Evolutionary conservation across 2,329 filamentous ascomycete species (phyloP).

Genomic region (Fusarium sp.): DNA sequence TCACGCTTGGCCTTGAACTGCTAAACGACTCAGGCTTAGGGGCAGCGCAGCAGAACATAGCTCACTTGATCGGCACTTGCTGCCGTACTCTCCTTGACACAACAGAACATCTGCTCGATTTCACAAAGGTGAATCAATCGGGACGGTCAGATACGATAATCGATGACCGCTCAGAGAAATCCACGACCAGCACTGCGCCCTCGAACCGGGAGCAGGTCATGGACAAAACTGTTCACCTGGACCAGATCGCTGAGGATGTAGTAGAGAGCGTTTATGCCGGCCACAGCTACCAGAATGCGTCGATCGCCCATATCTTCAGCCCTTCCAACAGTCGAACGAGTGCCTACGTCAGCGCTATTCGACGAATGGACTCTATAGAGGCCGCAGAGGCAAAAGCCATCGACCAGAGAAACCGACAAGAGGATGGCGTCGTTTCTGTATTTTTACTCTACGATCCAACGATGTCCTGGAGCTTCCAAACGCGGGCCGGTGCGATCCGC

Average conservation of each 20-base stretch:
- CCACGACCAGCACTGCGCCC: too few species aligned
- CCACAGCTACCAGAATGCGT: background rate
- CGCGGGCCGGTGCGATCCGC: conserved; percentile 58
- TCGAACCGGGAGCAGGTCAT: background rate
- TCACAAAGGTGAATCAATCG: background rate
- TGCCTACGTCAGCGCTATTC: background rate
- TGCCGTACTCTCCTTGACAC: background rate
- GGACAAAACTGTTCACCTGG: background rate
- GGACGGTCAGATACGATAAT: rapidly evolving
- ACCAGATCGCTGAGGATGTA: background rate
- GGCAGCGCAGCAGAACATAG: background rate
- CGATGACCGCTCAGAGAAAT: rapidly evolving
- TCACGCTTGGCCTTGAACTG: background rate
- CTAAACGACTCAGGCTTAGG: background rate
- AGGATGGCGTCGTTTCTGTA: background rate
- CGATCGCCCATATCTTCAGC: background rate
- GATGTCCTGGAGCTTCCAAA: conserved; percentile 59
- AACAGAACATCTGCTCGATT: background rate
- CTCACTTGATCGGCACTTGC: background rate
- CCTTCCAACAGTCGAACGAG: too few species aligned
- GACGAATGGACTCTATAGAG: background rate
- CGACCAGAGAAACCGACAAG: background rate
- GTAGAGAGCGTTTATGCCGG: conserved; percentile 7
- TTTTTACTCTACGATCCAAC: background rate
- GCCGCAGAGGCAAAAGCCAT: background rate